phyloP scores from a whole-genome alignment of 495 filamentous ascomycete genomes.

The Rusavskia elegans region DNA sequence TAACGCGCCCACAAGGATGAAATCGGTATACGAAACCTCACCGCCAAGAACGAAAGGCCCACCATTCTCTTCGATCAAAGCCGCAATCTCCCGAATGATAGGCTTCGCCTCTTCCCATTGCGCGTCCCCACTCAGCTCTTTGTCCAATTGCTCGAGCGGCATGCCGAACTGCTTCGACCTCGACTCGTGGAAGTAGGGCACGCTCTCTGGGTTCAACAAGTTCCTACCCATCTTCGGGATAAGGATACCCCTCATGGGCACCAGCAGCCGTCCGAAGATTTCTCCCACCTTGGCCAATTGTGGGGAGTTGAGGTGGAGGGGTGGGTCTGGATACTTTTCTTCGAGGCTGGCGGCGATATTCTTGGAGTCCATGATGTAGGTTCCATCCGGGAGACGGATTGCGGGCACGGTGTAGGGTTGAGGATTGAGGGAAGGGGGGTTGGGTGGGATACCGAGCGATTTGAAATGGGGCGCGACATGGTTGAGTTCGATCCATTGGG shows the following conservation, averaged over 20 bases:
- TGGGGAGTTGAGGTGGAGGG: slow-evolving; percentile 33
- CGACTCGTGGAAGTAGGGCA: slow-evolving; percentile 29
- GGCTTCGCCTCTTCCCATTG: slow-evolving; percentile 23
- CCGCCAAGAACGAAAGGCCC: slow-evolving; percentile 32
- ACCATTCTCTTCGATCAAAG: slow-evolving; percentile 31
- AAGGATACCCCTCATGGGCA: slow-evolving; percentile 8
- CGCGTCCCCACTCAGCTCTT: slow-evolving; percentile 21
- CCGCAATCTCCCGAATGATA: slow-evolving; percentile 23
- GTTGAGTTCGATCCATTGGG: slow-evolving; percentile 51
- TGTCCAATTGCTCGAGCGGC: slow-evolving; percentile 25
- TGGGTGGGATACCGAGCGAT: slow-evolving; percentile 22
- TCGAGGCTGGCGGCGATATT: slow-evolving; percentile 38
- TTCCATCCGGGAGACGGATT: slow-evolving; percentile 31
- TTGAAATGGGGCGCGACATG: slow-evolving; percentile 34
- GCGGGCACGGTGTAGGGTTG: slow-evolving; percentile 37
- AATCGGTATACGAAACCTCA: slow-evolving; percentile 20
- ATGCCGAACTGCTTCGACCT: slow-evolving; percentile 24
- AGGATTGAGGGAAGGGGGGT: slow-evolving; percentile 13
- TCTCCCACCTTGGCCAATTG: slow-evolving; percentile 19
- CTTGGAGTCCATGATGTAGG: slow-evolving; percentile 39
- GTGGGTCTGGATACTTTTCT: slow-evolving; percentile 32
- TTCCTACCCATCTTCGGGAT: slow-evolving; percentile 19
- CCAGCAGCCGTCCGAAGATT: slow-evolving; percentile 2
- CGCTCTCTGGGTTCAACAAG: slow-evolving; percentile 24
- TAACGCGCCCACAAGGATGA: slow-evolving; percentile 22